These are phyloP conservation scores for Boletus insuetus DNA, from an alignment of 768 basidiomycete species.

Conservation along the genomic window DNA sequence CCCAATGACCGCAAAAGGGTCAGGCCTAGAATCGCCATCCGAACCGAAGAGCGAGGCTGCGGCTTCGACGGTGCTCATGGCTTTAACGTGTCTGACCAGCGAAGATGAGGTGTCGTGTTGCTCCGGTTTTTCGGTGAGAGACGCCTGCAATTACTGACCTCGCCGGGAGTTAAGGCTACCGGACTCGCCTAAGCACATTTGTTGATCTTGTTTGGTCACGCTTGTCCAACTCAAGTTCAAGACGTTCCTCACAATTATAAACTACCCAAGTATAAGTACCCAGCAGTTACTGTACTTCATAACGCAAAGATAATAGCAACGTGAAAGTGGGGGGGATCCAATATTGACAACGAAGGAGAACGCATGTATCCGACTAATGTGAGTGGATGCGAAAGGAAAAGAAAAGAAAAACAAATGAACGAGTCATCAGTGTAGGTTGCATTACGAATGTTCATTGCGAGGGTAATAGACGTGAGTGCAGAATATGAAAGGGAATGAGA, in stretches of 20 bases:
- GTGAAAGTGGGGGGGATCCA: constrained; percentile 9
- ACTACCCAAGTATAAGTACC: constrained; percentile 9
- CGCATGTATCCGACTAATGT: constrained; percentile 25
- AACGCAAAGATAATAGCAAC: constrained; percentile 19
- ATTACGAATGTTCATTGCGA: constrained; percentile 39
- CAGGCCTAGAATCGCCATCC: constrained; percentile 52
- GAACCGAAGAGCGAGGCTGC: constrained; percentile 80
- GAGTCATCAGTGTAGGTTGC: constrained; percentile 25
- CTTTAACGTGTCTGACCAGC: constrained; percentile 30
- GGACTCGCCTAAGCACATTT: constrained; percentile 4
- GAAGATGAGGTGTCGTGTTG: constrained; percentile 8
- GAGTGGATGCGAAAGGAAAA: constrained; percentile 15
- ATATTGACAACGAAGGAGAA: constrained; percentile 33
- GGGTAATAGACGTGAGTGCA: constrained; percentile 32
- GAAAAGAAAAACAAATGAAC: constrained; percentile 7
- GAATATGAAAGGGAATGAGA: constrained; percentile 22
- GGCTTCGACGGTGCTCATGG: constrained; percentile 69
- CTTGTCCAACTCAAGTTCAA: constrained; percentile 12
- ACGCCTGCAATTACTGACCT: background rate
- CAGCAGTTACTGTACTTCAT: background rate
- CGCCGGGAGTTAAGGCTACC: background rate
- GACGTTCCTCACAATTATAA: constrained; percentile 16
- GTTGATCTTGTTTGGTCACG: constrained; percentile 26
- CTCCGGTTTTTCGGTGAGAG: constrained; percentile 13
- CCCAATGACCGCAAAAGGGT: constrained; percentile 64